phyloP scores from a whole-genome alignment of 768 basidiomycete genomes.

The Dioszegia hungarica region DNA sequence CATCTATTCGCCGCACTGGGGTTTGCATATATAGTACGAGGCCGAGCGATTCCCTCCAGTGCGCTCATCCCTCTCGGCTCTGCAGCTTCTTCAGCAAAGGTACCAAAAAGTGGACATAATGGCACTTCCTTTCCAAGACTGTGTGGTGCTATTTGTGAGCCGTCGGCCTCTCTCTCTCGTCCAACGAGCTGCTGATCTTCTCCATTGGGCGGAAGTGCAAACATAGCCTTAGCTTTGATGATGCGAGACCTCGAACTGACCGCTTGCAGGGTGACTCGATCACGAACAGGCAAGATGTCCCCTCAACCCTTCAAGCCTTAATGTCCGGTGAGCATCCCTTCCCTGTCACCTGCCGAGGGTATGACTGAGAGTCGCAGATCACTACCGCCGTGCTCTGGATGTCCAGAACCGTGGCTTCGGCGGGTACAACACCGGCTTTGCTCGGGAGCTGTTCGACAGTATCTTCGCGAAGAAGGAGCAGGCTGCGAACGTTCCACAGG shows the following conservation, averaged over 20 bases:
- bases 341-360: too few species aligned
- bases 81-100: too few species aligned
- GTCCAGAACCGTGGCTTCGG: constrained; percentile 32
- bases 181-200: not conserved
- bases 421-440: constrained; percentile 23
- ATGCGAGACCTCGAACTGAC: too few species aligned
- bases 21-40: too few species aligned
- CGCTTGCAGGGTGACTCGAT: constrained; percentile 19
- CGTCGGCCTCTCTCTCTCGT: not conserved
- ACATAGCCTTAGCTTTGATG: too few species aligned
- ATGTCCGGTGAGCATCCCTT: constrained; percentile 9
- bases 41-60: too few species aligned
- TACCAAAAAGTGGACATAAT: constrained; percentile 7
- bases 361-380: constrained; percentile 5
- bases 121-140: constrained; percentile 23
- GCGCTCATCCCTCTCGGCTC: too few species aligned
- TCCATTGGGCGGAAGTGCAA: too few species aligned
- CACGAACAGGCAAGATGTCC: constrained; percentile 28
- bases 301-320: constrained; percentile 12
- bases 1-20: too few species aligned
- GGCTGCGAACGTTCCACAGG: not conserved
- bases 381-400: constrained; percentile 21
- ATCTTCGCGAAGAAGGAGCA: constrained; percentile 28
- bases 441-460: constrained; percentile 18
- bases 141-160: constrained; percentile 22